Conservation (phyloP, 2,329 filamentous ascomycete genomes). For the Pseudogymnoascus sp. region DNA sequence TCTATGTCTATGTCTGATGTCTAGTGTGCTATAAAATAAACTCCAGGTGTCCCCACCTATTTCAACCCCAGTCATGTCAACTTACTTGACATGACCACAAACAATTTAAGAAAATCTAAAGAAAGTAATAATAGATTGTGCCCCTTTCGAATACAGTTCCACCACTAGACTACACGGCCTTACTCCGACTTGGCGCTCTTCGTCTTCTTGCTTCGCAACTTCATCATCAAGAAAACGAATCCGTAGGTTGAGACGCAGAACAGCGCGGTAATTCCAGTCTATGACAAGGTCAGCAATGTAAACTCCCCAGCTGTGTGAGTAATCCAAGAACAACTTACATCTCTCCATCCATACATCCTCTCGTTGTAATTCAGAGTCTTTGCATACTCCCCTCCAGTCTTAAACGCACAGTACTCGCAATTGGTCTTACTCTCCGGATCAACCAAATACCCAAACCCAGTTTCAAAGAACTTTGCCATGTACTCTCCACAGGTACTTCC, state of each 20-base stretch:
- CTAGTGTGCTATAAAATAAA: not conserved
- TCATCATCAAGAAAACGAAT: conserved; percentile 38
- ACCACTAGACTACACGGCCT: not conserved
- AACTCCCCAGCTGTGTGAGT: conserved; percentile 39
- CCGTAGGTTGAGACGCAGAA: conserved; percentile 35
- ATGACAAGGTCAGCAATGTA: conserved; percentile 52
- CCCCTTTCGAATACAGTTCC: conserved; percentile 5
- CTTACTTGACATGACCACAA: not conserved
- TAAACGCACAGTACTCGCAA: conserved; percentile 57
- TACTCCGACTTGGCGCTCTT: conserved; percentile 30
- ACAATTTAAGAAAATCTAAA: not conserved
- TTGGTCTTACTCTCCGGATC: conserved; percentile 50
- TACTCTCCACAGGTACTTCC: conserved; percentile 50
- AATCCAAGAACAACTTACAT: conserved; percentile 31
- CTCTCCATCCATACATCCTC: conserved; percentile 60
- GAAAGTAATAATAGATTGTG: conserved; percentile 5
- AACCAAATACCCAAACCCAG: conserved; percentile 39
- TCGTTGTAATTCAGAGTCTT: conserved; percentile 50
- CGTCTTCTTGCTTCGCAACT: conserved; percentile 36
- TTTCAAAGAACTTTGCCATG: conserved; percentile 24
- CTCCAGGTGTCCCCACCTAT: not conserved
- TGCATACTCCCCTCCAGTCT: conserved; percentile 52
- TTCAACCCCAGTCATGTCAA: not conserved
- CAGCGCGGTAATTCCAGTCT: conserved; percentile 34
- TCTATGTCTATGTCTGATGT: not conserved